These are phyloP conservation scores for Salvia miltiorrhiza DNA, from an alignment of 257 asterid species.

Conservation along the genomic window DNA sequence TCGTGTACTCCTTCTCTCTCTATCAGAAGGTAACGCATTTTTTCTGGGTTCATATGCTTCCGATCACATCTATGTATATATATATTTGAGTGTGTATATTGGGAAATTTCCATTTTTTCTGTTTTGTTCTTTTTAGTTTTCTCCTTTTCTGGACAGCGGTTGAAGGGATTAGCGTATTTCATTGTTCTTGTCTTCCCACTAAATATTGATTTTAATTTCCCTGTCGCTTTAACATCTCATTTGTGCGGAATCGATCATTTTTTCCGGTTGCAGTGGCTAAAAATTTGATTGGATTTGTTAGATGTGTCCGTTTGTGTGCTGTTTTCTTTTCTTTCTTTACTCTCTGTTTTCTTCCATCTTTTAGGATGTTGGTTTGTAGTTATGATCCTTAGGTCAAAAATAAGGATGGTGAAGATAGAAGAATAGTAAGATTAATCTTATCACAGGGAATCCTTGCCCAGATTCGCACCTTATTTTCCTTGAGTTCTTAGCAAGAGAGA, in stretches of 20 bases:
- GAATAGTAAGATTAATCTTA: background rate
- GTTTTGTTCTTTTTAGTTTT: background rate
- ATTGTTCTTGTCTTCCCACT: background rate
- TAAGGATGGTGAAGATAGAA: background rate
- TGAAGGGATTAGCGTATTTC: background rate
- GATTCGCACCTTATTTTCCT: background rate
- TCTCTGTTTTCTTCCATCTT: background rate
- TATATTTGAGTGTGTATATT: background rate
- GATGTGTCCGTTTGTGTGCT: background rate
- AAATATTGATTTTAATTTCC: background rate
- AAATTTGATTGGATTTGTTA: background rate
- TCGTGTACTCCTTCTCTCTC: constrained; percentile 54
- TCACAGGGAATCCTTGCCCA: background rate
- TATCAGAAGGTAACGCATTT: constrained; percentile 45
- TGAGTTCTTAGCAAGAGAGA: background rate
- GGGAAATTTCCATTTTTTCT: background rate
- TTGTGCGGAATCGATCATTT: background rate
- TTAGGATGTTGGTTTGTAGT: background rate
- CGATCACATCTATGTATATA: background rate
- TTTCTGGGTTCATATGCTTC: background rate
- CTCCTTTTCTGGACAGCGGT: background rate
- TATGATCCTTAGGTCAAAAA: constrained; percentile 3
- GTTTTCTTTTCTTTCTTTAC: background rate
- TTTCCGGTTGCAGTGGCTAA: background rate
- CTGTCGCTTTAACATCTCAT: background rate